Conservation (phyloP, 2,329 filamentous ascomycete species). For the Calonectria pseudoreteaudii region DNA sequence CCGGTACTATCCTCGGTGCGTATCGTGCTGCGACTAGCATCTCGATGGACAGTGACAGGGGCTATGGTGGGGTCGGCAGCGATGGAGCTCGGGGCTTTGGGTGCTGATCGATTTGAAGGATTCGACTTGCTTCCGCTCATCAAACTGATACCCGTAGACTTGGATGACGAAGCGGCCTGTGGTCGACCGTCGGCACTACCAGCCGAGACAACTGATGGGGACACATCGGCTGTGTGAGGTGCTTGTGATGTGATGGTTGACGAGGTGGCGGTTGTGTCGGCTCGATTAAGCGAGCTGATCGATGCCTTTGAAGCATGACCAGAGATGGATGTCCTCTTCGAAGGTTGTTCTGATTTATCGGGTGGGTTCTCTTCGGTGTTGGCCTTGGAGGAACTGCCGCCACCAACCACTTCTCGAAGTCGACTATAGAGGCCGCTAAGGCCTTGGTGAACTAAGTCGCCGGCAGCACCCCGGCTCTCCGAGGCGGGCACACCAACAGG, state of each 20-base stretch:
- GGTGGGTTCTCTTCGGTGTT: constrained; percentile 47
- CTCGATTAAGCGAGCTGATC: constrained; percentile 54
- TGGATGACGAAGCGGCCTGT: constrained; percentile 57
- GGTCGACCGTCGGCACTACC: constrained; percentile 54
- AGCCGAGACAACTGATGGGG: constrained; percentile 50
- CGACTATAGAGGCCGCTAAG: constrained; percentile 90
- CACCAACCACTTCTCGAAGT: constrained; percentile 84
- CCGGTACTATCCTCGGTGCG: constrained; percentile 58
- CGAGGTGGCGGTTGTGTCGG: constrained; percentile 51
- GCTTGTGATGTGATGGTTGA: constrained; percentile 47
- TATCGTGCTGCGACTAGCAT: constrained; percentile 56
- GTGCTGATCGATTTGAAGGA: constrained; percentile 53
- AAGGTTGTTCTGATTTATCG: constrained; percentile 48
- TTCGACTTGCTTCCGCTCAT: constrained; percentile 58
- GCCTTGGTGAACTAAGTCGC: constrained; percentile 84
- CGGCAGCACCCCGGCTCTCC: constrained; percentile 77
- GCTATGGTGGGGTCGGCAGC: constrained; percentile 59
- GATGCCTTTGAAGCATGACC: constrained; percentile 56
- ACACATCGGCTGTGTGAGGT: constrained; percentile 49
- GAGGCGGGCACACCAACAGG: constrained; percentile 67
- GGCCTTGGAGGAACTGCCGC: constrained; percentile 60
- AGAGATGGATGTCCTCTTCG: constrained; percentile 56
- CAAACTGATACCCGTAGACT: constrained; percentile 61
- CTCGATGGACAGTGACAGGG: constrained; percentile 63
- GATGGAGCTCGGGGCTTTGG: constrained; percentile 56